Conservation (phyloP, 306 rosid genomes). For the Luffa aegyptiaca region DNA sequence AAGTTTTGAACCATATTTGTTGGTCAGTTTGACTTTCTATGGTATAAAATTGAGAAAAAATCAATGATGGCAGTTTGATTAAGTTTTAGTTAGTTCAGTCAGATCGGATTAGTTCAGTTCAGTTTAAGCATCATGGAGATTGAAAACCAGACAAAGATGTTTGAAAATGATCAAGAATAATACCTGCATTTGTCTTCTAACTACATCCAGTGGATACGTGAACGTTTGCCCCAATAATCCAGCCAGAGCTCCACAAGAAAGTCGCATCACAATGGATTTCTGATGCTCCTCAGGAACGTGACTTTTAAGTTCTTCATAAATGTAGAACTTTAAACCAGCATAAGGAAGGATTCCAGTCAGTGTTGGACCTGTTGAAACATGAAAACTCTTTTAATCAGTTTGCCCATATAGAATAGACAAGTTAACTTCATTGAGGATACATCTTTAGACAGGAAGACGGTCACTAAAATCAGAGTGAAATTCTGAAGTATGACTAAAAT, state of each 20-base stretch:
- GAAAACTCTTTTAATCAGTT: not conserved
- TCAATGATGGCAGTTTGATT: not conserved
- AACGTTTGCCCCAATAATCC: conserved; percentile 92
- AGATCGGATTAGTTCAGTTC: not conserved
- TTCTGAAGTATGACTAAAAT: not conserved
- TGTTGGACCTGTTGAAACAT: conserved; percentile 63
- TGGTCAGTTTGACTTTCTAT: not conserved
- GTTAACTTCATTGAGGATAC: not conserved
- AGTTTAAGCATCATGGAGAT: not conserved
- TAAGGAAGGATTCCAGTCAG: conserved; percentile 85
- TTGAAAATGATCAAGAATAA: not conserved
- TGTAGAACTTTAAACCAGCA: conserved; percentile 90
- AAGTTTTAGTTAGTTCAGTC: not conserved
- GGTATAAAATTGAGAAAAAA: not conserved
- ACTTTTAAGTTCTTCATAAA: conserved; percentile 69
- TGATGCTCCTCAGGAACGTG: conserved; percentile 81
- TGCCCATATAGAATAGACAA: not conserved
- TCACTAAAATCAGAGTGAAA: not conserved
- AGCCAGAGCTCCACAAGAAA: conserved; percentile 93
- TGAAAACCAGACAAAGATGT: not conserved
- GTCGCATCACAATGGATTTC: conserved; percentile 62
- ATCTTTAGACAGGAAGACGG: not conserved
- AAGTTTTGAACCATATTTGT: not conserved
- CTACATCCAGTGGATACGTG: conserved; percentile 94
- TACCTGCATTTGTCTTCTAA: conserved; percentile 99